phyloP scores from a whole-genome alignment of 1,284 basidiomycete species.

The Thecaphora thlaspeos region DNA sequence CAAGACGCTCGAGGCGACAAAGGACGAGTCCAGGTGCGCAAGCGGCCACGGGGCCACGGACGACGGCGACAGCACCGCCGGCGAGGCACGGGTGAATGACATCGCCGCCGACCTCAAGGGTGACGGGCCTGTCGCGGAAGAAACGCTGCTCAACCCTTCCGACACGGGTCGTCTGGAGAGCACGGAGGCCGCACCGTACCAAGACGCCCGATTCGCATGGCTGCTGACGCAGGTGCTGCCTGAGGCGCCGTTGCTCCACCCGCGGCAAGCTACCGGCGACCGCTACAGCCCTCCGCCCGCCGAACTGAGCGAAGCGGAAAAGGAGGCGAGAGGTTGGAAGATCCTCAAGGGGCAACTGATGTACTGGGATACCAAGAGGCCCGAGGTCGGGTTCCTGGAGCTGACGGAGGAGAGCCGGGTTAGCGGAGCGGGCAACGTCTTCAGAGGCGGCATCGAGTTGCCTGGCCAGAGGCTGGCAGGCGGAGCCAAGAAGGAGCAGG shows the following conservation, averaged over 20 bases:
- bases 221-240: conserved; percentile 45
- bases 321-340: conserved; percentile 11
- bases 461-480: conserved; percentile 20
- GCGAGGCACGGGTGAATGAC: conserved; percentile 3
- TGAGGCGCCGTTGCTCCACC: conserved; percentile 50
- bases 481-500: background rate
- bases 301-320: conserved; percentile 12
- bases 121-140: conserved; percentile 11
- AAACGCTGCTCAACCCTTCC: conserved; percentile 17
- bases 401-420: conserved; percentile 25
- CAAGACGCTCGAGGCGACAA: background rate
- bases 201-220: conserved; percentile 34
- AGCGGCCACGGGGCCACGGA: conserved; percentile 1
- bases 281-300: conserved; percentile 6
- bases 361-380: conserved; percentile 30
- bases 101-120: conserved; percentile 12
- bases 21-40: background rate
- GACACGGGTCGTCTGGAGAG: conserved; percentile 8
- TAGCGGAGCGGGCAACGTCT: conserved; percentile 33
- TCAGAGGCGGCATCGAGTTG: conserved; percentile 36
- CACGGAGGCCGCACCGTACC: conserved; percentile 3
- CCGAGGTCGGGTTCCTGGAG: conserved; percentile 53
- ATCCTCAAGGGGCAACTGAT: conserved; percentile 9
- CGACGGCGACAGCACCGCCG: background rate
- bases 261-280: conserved; percentile 34